Evolutionary conservation across 371 early-diverging fungal species (phyloP), one percentile per base, ranked within the genome.

Genomic region (Mortierella sp.): DNA sequence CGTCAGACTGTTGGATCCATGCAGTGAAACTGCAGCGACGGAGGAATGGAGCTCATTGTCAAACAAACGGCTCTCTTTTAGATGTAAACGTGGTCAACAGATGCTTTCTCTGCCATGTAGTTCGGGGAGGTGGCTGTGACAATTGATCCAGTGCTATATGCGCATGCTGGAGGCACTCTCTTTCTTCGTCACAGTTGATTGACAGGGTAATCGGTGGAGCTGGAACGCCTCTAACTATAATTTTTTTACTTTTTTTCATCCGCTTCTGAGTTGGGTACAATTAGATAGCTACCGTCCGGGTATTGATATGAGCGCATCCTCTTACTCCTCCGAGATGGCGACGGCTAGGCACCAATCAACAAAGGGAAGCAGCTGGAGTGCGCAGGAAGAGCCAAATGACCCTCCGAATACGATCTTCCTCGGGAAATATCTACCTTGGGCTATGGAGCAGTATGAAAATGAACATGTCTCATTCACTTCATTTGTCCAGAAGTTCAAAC

Each of bases 1-100:
- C 48, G n/a, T 70, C 71, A 70, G 47, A 64, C 39, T 47, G 71
- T 70, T 64, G 61, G 71, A 64, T 70, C 71, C 71, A 64, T 70
- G 61, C 48, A 48, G 64, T 61, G 64, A 64, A 47, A 19, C 64
- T 70, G 71, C 64, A 10, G 48, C 64, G 71, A 39, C 24, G n/a
- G 71, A 64, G 24, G 45, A 64, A 70, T 70, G 64, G 64, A 64
- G 47, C 50, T 58, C 64, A 63, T 70, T 69, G 70, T 61, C 48
- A 61, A 64, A 39, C 48, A 70, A 48, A 48, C 37, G 40, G 71
- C n/a, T 64, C 71, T 64, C 71, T 64, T 70, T 70, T 70, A 70
- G 71, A 39, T 70, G 24, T 70, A 70, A 43, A 43, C 72, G 52
- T 71, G 72, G 72, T 71, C 14, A 65, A 71, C 65, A 41, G 72